Evolutionary conservation across 371 early-diverging fungal species (phyloP).

Genomic region (Syncephalastrum sp.): DNA sequence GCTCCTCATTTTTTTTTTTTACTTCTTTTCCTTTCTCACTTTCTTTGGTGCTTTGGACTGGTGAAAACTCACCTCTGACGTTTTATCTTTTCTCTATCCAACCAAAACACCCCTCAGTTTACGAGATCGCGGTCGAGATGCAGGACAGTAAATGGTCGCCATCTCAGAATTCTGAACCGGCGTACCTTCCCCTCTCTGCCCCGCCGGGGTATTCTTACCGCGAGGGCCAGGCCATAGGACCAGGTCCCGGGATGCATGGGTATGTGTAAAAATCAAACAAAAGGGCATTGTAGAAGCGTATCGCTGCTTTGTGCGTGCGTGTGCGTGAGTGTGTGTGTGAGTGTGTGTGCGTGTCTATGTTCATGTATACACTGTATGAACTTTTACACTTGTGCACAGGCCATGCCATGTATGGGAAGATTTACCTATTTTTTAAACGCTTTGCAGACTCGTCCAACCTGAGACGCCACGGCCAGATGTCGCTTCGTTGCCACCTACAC

Average conservation of each 20-base stretch:
- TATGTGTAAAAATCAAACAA: constrained; percentile 1
- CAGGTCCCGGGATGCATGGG: constrained; percentile 14
- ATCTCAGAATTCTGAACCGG: constrained; percentile 17
- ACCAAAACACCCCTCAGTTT: too few relatives aligned
- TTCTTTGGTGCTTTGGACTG: constrained; percentile 2
- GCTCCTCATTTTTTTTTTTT: constrained; percentile 1
- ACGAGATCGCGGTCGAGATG: constrained; percentile 10
- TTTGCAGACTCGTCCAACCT: constrained; percentile 9
- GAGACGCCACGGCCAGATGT: constrained; percentile 21
- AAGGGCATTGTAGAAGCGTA: too few relatives aligned
- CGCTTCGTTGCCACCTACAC: constrained; percentile 16
- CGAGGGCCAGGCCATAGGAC: constrained; percentile 10
- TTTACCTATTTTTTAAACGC: too few relatives aligned
- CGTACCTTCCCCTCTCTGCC: constrained; percentile 17
- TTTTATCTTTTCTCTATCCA: too few relatives aligned
- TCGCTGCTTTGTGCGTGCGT: too few relatives aligned
- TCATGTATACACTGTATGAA: too few relatives aligned
- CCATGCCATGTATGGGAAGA: too few relatives aligned
- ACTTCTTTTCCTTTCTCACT: constrained; percentile 6
- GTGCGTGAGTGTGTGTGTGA: too few relatives aligned
- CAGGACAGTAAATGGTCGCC: constrained; percentile 26
- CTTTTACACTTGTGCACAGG: too few relatives aligned
- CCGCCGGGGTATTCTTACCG: constrained; percentile 12
- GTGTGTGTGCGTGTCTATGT: too few relatives aligned
- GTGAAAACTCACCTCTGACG: too few relatives aligned